Percentiles rank a stretch among this genome's conserved stretches.
phyloP scores from a whole-genome alignment of 1,139 yeast genomes.

The Blastobotrys aristatus region DNA sequence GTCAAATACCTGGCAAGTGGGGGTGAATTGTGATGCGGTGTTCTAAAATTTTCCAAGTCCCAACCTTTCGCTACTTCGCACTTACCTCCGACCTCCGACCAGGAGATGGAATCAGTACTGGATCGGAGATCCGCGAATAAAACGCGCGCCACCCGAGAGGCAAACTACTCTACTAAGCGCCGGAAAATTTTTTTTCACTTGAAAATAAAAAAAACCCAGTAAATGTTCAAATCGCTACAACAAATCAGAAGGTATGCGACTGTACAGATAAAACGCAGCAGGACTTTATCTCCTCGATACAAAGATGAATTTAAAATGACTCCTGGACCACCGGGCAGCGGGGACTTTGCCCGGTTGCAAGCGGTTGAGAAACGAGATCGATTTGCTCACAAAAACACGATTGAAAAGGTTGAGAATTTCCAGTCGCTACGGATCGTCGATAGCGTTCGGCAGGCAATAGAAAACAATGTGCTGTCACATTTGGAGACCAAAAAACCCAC shows the following conservation, averaged over 20 bases:
- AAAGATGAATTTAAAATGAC: conserved; percentile 10
- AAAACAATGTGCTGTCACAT: conserved; percentile 45
- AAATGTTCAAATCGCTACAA: too few relatives aligned
- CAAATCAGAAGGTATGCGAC: conserved; percentile 6
- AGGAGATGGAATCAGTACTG: too few relatives aligned
- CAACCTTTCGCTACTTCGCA: too few relatives aligned
- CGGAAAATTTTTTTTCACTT: too few relatives aligned
- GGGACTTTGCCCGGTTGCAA: conserved; percentile 35
- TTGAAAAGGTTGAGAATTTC: conserved; percentile 54
- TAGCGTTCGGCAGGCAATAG: conserved; percentile 57
- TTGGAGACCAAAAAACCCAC: conserved; percentile 45
- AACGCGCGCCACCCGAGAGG: too few relatives aligned
- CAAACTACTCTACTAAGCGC: too few relatives aligned
- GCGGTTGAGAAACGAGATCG: conserved; percentile 32
- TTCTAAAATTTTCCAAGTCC: not conserved
- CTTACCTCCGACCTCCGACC: too few relatives aligned
- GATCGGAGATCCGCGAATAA: too few relatives aligned
- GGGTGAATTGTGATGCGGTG: conserved; percentile 3
- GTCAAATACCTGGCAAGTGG: not conserved
- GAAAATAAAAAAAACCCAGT: too few relatives aligned
- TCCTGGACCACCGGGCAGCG: conserved; percentile 28
- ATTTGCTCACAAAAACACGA: conserved; percentile 33
- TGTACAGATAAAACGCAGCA: conserved; percentile 13
- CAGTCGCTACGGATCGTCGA: conserved; percentile 63
- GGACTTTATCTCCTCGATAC: conserved; percentile 20